Evolutionary conservation across 2,329 filamentous ascomycete species (phyloP).

Genomic region (Keithomyces neogunnii): DNA sequence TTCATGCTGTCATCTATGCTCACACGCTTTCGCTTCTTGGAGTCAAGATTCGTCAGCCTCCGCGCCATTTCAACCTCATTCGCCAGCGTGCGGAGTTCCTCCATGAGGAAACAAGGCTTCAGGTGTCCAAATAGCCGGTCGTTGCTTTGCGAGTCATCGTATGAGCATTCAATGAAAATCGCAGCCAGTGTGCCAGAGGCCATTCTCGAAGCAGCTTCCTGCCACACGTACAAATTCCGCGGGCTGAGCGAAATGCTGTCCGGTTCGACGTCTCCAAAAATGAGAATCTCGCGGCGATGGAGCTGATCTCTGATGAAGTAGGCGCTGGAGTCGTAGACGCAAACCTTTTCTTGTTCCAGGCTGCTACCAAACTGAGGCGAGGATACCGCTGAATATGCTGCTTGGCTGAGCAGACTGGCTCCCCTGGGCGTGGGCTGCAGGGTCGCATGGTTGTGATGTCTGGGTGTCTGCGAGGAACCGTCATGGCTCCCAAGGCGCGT

Average conservation of each 20-base stretch:
- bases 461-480: conserved; percentile 23
- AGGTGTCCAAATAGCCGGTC: conserved; percentile 82
- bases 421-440: conserved; percentile 7
- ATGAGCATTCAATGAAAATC: conserved; percentile 95
- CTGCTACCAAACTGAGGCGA: conserved; percentile 16
- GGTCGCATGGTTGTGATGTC: conserved; percentile 15
- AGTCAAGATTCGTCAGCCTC: conserved; percentile 24
- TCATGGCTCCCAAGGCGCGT: conserved; percentile 44
- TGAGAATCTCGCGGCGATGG: conserved; percentile 69
- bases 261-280: conserved; percentile 94
- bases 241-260: conserved; percentile 77
- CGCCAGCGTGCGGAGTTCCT: conserved; percentile 68
- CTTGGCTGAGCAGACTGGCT: conserved; percentile 23
- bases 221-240: conserved; percentile 77
- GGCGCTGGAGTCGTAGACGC: conserved; percentile 80
- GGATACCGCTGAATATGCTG: conserved; percentile 15
- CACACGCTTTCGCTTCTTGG: conserved; percentile 59
- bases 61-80: conserved; percentile 54
- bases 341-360: conserved; percentile 42
- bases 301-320: conserved; percentile 79
- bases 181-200: conserved; percentile 61
- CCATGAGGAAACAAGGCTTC: conserved; percentile 71
- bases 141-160: conserved; percentile 70
- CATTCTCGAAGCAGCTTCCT: conserved; percentile 80
- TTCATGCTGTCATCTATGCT: conserved; percentile 16